A percentile compares a stretch with the other conserved stretches of the same genome.
These are phyloP conservation scores for Stagonosporopsis tanaceti DNA, from an alignment of 2,329 filamentous ascomycete genomes.

Conservation along the genomic window DNA sequence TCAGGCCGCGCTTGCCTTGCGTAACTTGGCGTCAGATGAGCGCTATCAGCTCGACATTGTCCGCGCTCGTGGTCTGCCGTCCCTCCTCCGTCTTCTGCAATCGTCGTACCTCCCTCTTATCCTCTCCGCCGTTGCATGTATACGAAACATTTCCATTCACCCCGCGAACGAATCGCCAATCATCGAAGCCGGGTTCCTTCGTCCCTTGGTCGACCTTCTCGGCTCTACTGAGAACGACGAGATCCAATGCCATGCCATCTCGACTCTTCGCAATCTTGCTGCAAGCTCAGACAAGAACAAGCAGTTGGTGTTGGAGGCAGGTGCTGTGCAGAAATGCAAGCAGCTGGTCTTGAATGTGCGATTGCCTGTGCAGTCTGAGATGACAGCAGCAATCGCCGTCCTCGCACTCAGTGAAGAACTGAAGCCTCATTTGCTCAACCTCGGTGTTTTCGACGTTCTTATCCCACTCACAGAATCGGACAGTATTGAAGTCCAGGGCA, in stretches of 20 bases:
- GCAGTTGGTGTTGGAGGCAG: slow-evolving; percentile 93
- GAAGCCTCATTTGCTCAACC: slow-evolving; percentile 86
- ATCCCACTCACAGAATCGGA: slow-evolving; percentile 94
- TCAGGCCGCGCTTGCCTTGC: slow-evolving; percentile 90
- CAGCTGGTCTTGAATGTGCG: slow-evolving; percentile 93
- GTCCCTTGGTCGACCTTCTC: slow-evolving; percentile 89
- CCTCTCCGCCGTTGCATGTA: slow-evolving; percentile 95
- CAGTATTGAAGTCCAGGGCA: slow-evolving; percentile 97
- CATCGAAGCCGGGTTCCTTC: slow-evolving; percentile 95
- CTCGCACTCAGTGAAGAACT: slow-evolving; percentile 94
- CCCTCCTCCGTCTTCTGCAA: slow-evolving; percentile 87
- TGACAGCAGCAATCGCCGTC: slow-evolving; percentile 99
- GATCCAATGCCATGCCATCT: slow-evolving; percentile 98
- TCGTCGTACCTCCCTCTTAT: slow-evolving; percentile 96
- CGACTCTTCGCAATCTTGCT: slow-evolving; percentile 91
- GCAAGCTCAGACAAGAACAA: slow-evolving; percentile 98
- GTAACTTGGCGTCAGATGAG: slow-evolving; percentile 96
- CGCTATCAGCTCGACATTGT: slow-evolving; percentile 99
- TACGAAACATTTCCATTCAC: slow-evolving; percentile 98
- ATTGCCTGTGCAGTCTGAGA: slow-evolving; percentile 94
- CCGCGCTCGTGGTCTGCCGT: slow-evolving; percentile 81
- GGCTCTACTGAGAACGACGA: slow-evolving; percentile 98
- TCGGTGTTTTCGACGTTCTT: slow-evolving; percentile 94
- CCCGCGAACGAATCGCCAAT: slow-evolving; percentile 97
- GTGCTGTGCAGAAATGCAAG: slow-evolving; percentile 98